phyloP scores from a whole-genome alignment of 2,329 filamentous ascomycete genomes.

The Neofusicoccum parvum region DNA sequence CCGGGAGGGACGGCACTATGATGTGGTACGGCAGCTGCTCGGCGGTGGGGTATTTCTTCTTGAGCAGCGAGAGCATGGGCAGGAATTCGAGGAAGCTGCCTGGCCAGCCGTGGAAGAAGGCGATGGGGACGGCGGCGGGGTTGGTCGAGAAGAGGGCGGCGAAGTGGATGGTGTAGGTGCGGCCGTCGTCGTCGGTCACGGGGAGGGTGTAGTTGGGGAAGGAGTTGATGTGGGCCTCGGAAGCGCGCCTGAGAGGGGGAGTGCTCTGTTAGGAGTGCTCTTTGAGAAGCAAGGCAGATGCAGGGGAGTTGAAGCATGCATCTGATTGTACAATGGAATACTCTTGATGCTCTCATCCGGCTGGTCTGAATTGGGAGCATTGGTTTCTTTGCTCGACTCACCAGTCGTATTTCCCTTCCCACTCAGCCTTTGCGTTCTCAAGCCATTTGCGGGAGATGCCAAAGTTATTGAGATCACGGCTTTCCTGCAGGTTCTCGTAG shows the following conservation, averaged over 20 bases:
- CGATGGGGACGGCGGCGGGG: constrained; percentile 54
- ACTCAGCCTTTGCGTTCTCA: constrained; percentile 38
- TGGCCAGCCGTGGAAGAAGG: constrained; percentile 62
- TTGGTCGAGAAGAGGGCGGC: constrained; percentile 58
- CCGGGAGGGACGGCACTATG: constrained; percentile 59
- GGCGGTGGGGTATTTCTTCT: constrained; percentile 49
- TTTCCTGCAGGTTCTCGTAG: constrained; percentile 34
- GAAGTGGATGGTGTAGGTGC: constrained; percentile 54
- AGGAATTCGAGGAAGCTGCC: constrained; percentile 60
- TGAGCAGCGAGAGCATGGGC: constrained; percentile 51
- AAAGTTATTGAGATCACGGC: constrained; percentile 25
- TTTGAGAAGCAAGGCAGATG: too few relatives aligned
- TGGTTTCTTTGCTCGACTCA: constrained; percentile 20
- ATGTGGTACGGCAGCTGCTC: constrained; percentile 59
- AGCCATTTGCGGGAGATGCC: constrained; percentile 40
- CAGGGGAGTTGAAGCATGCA: too few relatives aligned
- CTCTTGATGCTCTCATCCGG: too few relatives aligned
- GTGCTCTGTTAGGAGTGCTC: too few relatives aligned
- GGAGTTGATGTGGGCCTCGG: constrained; percentile 50
- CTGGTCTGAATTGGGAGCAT: too few relatives aligned
- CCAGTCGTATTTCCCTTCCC: constrained; percentile 43
- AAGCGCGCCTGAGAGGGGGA: background rate
- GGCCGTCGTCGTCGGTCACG: constrained; percentile 43
- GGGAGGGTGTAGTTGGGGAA: constrained; percentile 55
- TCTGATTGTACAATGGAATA: too few relatives aligned